Base-by-base conservation (phyloP, 2,329 filamentous ascomycete genomes). In the Blumeria graminis region DNA sequence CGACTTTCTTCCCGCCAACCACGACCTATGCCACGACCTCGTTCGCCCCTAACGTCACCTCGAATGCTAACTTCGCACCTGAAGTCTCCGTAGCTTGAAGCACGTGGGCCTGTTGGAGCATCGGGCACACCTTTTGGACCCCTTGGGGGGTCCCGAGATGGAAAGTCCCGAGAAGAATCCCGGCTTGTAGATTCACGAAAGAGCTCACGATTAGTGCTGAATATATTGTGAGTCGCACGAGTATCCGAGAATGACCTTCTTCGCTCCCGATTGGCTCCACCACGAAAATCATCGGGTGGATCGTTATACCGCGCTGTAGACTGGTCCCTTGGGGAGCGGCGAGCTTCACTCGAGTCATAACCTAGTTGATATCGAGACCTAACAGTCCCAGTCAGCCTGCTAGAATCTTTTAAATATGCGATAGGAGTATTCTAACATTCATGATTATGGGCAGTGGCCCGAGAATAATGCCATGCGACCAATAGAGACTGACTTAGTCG, bases 91-190 rank as follows among this genome's bases (percentile, higher is more conserved):
- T 80, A 82, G 55, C 86, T 84, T 2, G 80, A 75, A 46, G 82
- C 82, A 57, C 84, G 76, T 13, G 80, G 82, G 34, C 80, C 80
- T 60, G 75, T 77, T 34, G 77, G 70, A 59, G 90, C 60, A 57
- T 66, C 85, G 58, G 84, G 61, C 57, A 88, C 71, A 3, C 84
- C 86, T 68, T 89, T 87, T 10, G 88, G 87, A 0, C 85, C 88
- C 60, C 93, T 86, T 61, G 82, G 76, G 11, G 75, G 73, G 18
- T 56, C 55, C 35, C 55, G 11, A 67, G 66, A 75, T 28, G 22
- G 22, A 60, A 62, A 65, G 41, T 67, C 65, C 60, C 65, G 56
- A 32, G 61, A 60, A 48, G 60, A 58, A 35, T 67, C 65, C 56
- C 64, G 62, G 45, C 58, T 57, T 13, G 56, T 55, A 6, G 74